Evolutionary conservation across 2,329 filamentous ascomycete genomes (phyloP).

Genomic region (Colletotrichum somersetense): DNA sequence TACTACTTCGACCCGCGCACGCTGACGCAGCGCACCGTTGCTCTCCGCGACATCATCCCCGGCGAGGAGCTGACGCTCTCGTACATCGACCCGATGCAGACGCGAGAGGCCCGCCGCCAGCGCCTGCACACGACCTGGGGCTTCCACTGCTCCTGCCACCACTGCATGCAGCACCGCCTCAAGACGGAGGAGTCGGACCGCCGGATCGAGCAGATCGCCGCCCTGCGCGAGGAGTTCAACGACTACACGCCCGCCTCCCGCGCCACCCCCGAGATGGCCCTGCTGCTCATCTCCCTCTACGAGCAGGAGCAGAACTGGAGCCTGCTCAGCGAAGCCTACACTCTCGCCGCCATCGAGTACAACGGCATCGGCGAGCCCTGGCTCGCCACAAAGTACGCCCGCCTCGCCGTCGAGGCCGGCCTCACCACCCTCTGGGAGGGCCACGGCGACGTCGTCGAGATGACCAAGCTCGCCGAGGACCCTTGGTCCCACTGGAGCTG

Average conservation of each 20-base stretch:
- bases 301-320: slow-evolving; percentile 56
- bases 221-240: slow-evolving; percentile 48
- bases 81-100: slow-evolving; percentile 55
- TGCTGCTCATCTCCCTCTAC: slow-evolving; percentile 55
- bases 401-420: slow-evolving; percentile 54
- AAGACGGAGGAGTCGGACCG: slow-evolving; percentile 52
- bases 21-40: slow-evolving; percentile 55
- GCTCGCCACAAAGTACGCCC: slow-evolving; percentile 54
- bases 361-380: slow-evolving; percentile 56
- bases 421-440: slow-evolving; percentile 43
- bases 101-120: slow-evolving; percentile 47
- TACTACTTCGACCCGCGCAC: slow-evolving; percentile 56
- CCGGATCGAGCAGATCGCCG: slow-evolving; percentile 52
- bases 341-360: slow-evolving; percentile 54
- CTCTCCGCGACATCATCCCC: slow-evolving; percentile 54
- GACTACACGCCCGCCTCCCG: slow-evolving; percentile 48
- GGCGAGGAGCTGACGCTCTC: slow-evolving; percentile 60
- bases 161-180: slow-evolving; percentile 50
- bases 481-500: slow-evolving; percentile 57
- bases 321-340: slow-evolving; percentile 52
- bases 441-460: slow-evolving; percentile 51
- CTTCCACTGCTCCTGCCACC: slow-evolving; percentile 56
- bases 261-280: slow-evolving; percentile 54
- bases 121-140: slow-evolving; percentile 53
- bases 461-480: slow-evolving; percentile 51